A percentile compares a stretch with the other conserved stretches of the same genome.
Conservation (phyloP, 768 basidiomycete genomes). For the Dendrothele bispora region DNA sequence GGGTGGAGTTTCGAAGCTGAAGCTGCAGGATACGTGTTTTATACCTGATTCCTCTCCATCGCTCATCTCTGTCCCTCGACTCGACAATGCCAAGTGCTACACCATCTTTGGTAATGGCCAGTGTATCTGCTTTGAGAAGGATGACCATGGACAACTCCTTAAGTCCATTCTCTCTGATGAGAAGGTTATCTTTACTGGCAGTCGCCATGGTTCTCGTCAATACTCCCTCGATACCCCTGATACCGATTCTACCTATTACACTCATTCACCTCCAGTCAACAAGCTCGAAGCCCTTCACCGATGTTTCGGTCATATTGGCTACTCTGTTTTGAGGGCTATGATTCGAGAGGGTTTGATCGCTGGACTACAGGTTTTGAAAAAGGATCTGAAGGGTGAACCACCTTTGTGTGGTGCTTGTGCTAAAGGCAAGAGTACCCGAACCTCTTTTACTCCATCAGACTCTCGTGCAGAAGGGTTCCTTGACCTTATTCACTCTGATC, state of each 20-base stretch:
- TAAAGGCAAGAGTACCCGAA: slow-evolving; percentile 13
- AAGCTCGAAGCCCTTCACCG: slow-evolving; percentile 11
- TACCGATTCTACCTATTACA: slow-evolving; percentile 4
- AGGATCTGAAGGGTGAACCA: slow-evolving; percentile 6
- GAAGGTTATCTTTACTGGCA: slow-evolving; percentile 8
- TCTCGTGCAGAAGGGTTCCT: slow-evolving; percentile 15
- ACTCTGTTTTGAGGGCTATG: slow-evolving; percentile 1
- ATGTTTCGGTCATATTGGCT: slow-evolving; percentile 11
- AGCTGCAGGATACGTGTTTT: slow-evolving; percentile 9
- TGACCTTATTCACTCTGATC: slow-evolving; percentile 26
- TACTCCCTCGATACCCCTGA: slow-evolving; percentile 10
- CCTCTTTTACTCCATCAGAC: slow-evolving; percentile 12
- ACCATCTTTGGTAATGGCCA: slow-evolving; percentile 11
- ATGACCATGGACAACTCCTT: slow-evolving; percentile 10
- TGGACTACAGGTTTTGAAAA: slow-evolving; percentile 6
- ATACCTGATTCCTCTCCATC: slow-evolving; percentile 12
- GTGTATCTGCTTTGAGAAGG: slow-evolving; percentile 10
- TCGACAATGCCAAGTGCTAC: slow-evolving; percentile 11
- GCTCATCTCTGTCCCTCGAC: slow-evolving; percentile 11
- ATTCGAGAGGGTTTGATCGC: slow-evolving; percentile 8
- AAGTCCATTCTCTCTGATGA: not conserved
- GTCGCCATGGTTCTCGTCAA: slow-evolving; percentile 8
- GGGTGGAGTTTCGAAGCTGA: slow-evolving; percentile 9
- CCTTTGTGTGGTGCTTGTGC: slow-evolving; percentile 12
- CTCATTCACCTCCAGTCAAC: not conserved